These are phyloP conservation scores for Hymenoscyphus infarciens DNA, from an alignment of 2,329 filamentous ascomycete species.

Conservation along the genomic window DNA sequence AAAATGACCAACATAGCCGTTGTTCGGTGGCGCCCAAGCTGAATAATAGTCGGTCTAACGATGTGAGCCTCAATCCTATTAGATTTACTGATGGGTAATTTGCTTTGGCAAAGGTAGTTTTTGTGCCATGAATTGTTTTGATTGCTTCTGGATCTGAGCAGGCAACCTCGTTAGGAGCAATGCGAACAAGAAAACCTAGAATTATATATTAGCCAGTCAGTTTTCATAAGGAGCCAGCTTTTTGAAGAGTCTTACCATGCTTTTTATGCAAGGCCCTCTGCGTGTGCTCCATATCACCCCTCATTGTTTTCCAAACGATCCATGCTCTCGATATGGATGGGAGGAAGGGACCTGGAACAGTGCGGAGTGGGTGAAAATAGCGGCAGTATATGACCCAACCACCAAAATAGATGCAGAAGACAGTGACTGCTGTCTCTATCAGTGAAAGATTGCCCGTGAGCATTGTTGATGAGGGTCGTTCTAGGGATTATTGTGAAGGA, in stretches of 20 bases:
- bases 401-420: not conserved
- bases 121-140: not conserved
- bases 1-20: not conserved
- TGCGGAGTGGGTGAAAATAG: not conserved
- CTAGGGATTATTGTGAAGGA: no score
- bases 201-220: not conserved
- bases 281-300: not conserved
- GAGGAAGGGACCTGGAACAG: not conserved
- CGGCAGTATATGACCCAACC: not conserved
- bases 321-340: not conserved
- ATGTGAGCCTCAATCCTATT: not conserved
- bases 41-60: not conserved
- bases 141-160: not conserved
- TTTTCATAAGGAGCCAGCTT: not conserved
- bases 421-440: not conserved
- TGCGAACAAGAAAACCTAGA: not conserved
- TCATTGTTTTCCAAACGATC: not conserved
- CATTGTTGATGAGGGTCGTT: no score
- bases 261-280: not conserved
- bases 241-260: not conserved
- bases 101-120: not conserved
- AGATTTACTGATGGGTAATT: not conserved
- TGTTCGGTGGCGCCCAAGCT: not conserved
- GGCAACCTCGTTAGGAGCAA: not conserved
- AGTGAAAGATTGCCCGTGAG: no score